These are phyloP conservation scores for Nannizzia gypsea DNA, from an alignment of 2,329 filamentous ascomycete genomes.

Conservation along the genomic window DNA sequence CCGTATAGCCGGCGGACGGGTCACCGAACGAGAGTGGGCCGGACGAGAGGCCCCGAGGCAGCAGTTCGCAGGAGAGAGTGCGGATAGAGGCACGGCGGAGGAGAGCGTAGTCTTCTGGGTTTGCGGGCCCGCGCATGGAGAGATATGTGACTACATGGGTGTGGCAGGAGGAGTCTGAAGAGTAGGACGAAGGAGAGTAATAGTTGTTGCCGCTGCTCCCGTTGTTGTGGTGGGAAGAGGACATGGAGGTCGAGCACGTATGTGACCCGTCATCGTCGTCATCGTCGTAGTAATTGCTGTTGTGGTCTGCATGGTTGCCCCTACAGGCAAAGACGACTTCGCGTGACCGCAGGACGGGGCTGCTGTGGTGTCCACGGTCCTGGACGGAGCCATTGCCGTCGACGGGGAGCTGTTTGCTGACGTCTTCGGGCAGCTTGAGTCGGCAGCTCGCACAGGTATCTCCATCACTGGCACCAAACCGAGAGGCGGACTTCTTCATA, in stretches of 20 bases:
- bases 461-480: conserved; percentile 27
- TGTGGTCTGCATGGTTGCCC: conserved; percentile 26
- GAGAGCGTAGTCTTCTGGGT: conserved; percentile 42
- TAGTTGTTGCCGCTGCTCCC: not conserved
- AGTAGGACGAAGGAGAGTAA: conserved; percentile 26
- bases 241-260: conserved; percentile 19
- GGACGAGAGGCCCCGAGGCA: conserved; percentile 45
- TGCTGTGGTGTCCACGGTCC: conserved; percentile 39
- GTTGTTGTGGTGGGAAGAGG: conserved; percentile 20
- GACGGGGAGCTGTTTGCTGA: conserved; percentile 42
- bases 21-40: conserved; percentile 50
- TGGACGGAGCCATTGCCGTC: conserved; percentile 42
- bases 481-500: not conserved
- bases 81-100: conserved; percentile 47
- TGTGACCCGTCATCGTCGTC: conserved; percentile 18
- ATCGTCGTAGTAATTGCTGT: conserved; percentile 20
- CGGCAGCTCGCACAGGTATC: conserved; percentile 48
- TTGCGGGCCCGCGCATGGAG: conserved; percentile 45
- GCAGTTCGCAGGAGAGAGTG: conserved; percentile 45
- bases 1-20: conserved; percentile 44
- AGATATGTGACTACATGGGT: conserved; percentile 47
- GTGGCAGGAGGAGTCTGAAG: conserved; percentile 39
- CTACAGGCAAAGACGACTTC: conserved; percentile 43
- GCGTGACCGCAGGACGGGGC: conserved; percentile 44
- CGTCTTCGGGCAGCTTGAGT: conserved; percentile 43